Evolutionary conservation across 805 yeast genomes (phyloP).

Genomic region (Kuraishia borneana): DNA sequence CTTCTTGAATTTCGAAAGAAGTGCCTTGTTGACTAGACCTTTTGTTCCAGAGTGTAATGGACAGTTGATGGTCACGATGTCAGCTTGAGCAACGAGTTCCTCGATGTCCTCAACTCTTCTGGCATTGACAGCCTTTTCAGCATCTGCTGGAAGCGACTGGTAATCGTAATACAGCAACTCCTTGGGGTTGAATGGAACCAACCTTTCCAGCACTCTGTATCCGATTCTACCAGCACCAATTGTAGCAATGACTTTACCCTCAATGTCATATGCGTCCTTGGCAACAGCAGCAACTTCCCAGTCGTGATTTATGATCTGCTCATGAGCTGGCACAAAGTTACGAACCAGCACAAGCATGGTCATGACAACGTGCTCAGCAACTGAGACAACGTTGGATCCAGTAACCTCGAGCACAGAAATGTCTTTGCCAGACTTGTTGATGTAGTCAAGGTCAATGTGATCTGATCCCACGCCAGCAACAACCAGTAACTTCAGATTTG

Average conservation of each 20-base stretch:
- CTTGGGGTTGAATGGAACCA: conserved; percentile 64
- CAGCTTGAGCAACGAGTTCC: conserved; percentile 57
- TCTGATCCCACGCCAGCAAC: conserved; percentile 86
- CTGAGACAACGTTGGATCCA: conserved; percentile 71
- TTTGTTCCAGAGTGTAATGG: conserved; percentile 64
- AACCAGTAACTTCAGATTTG: conserved; percentile 55
- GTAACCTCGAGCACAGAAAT: conserved; percentile 73
- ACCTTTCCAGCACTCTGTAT: conserved; percentile 59
- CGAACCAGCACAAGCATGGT: conserved; percentile 61
- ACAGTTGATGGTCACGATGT: conserved; percentile 66
- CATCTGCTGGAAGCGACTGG: conserved; percentile 50
- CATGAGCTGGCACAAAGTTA: conserved; percentile 73
- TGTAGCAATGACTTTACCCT: conserved; percentile 67
- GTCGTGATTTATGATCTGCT: conserved; percentile 44
- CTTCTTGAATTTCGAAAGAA: conserved; percentile 57
- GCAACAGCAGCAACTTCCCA: conserved; percentile 79
- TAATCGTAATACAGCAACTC: conserved; percentile 68
- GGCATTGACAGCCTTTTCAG: conserved; percentile 47
- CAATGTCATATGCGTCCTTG: conserved; percentile 63
- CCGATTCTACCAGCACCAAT: conserved; percentile 82
- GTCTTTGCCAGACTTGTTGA: conserved; percentile 43
- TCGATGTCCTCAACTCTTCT: conserved; percentile 49
- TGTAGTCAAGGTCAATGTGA: conserved; percentile 62
- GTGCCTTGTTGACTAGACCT: conserved; percentile 57
- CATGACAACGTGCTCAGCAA: conserved; percentile 74